Evolutionary conservation across 495 filamentous ascomycete genomes (phyloP), one percentile per base, ranked within the genome.

Genomic region (Bombardia bombarda): DNA sequence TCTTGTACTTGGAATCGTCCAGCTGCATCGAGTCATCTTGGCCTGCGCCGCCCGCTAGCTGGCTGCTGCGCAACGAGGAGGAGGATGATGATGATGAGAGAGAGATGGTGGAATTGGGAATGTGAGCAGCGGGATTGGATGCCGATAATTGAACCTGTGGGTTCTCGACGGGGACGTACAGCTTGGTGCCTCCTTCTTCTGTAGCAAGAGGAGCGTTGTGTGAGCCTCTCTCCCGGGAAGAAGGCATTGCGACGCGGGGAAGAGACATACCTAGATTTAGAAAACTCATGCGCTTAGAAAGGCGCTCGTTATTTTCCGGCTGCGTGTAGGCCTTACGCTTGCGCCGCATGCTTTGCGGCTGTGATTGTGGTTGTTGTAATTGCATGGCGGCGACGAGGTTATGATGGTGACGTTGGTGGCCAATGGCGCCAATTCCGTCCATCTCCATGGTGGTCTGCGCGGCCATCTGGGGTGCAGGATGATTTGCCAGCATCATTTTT

Each of bases 1-100:
- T 77, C 43, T 81, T 87, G 62, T 90, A 68, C 49, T 83, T 82
- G 14, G 89, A 83, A 60, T 95, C 82, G 66, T 98, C 92, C 40
- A 97, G 63, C 38, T 86, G 74, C 92, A 98, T 94, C 26, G 61
- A 48, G 50, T 90, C 82, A 45, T 73, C 63, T n/a, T 62, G 19
- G 22, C 14, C 33, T 25, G 32, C 32, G 18, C 18, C 28, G 9
- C 24, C 39, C 16, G 22, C n/a, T 34, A 7, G 47, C 16, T 51
- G 43, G 28, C 9, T 38, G 26, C 33, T 17, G 31, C 17, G 30
- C 25, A n/a, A n/a, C n/a, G n/a, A n/a, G n/a, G n/a, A n/a, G n/a
- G n/a, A n/a, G n/a, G n/a, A n/a, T n/a, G n/a, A n/a, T n/a, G n/a
- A n/a, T n/a, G n/a, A n/a, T n/a, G n/a, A n/a, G n/a, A n/a, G n/a